Conservation (phyloP, 2,329 filamentous ascomycete species). For the Hypoxylon sp. region DNA sequence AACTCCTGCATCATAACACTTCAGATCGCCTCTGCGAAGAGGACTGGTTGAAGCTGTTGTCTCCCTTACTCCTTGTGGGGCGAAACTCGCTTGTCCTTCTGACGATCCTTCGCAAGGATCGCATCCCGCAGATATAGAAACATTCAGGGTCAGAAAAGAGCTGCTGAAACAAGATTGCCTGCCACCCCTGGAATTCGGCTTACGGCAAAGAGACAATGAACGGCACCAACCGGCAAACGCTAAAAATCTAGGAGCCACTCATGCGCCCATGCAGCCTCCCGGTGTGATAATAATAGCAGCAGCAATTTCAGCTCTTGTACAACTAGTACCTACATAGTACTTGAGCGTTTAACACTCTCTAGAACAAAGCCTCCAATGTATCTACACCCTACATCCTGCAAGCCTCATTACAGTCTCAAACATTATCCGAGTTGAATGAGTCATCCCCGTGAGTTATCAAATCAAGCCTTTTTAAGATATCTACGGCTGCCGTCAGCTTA, state of each 20-base stretch:
- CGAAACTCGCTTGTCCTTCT: not conserved
- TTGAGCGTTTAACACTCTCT: not conserved
- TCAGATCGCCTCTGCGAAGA: slow-evolving; percentile 3
- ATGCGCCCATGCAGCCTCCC: not conserved
- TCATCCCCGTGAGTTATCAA: not conserved
- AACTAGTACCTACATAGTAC: not conserved
- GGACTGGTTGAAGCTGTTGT: slow-evolving; percentile 3
- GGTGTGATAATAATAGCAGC: not conserved
- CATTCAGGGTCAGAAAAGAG: slow-evolving; percentile 17
- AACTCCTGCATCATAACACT: slow-evolving; percentile 6
- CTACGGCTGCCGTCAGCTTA: not conserved
- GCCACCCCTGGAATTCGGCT: slow-evolving; percentile 23
- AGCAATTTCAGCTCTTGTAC: not conserved
- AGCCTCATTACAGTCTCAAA: not conserved
- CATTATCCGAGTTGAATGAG: too few relatives aligned
- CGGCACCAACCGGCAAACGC: not conserved
- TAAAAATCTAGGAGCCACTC: not conserved
- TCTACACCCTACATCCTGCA: not conserved
- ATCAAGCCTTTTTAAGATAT: not conserved
- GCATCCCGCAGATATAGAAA: slow-evolving; percentile 28
- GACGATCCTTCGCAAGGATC: slow-evolving; percentile 17
- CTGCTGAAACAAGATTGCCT: slow-evolving; percentile 28
- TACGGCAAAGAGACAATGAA: slow-evolving; percentile 15
- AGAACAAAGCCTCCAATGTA: not conserved
- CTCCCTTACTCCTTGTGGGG: slow-evolving; percentile 17